A percentile compares a stretch with the other conserved stretches of the same genome.
Evolutionary conservation across 306 rosid species (phyloP).

Genomic region (Quercus gilva): DNA sequence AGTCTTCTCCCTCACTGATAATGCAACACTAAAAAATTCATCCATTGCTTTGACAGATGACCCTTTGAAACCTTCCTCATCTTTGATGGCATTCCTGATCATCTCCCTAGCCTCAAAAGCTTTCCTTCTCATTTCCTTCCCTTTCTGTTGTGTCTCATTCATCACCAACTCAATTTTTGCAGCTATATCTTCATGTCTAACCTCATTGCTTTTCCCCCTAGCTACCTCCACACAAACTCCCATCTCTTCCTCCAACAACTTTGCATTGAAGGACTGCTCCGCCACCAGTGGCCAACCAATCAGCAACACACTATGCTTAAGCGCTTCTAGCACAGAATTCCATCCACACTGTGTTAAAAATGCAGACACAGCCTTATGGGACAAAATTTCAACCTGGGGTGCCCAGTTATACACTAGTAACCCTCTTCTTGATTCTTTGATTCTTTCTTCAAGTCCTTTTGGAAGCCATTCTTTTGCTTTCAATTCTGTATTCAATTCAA

Average conservation of each 20-base stretch:
- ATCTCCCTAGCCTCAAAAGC: constrained; percentile 21
- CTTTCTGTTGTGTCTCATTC: constrained; percentile 30
- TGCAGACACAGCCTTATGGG: constrained; percentile 43
- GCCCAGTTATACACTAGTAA: constrained; percentile 62
- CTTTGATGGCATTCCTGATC: constrained; percentile 27
- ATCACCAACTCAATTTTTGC: constrained; percentile 45
- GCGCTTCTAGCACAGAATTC: constrained; percentile 68
- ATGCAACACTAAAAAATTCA: constrained; percentile 39
- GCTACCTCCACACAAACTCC: constrained; percentile 72
- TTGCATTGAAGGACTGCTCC: constrained; percentile 64
- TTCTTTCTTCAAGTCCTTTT: constrained; percentile 36
- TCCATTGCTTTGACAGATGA: constrained; percentile 50
- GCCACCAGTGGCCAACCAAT: constrained; percentile 80
- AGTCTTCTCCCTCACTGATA: background rate
- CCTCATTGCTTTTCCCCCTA: constrained; percentile 56
- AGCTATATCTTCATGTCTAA: constrained; percentile 34
- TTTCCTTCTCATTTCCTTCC: constrained; percentile 45
- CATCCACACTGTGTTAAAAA: constrained; percentile 74
- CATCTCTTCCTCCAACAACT: constrained; percentile 47
- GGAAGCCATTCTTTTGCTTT: constrained; percentile 57
- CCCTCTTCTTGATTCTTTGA: constrained; percentile 28
- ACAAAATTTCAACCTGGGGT: constrained; percentile 60
- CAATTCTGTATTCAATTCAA: constrained; percentile 57
- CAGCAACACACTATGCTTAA: constrained; percentile 55
- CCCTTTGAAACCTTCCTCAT: constrained; percentile 31